A percentile compares a stretch with the other conserved stretches of the same genome.
These are phyloP conservation scores for Clonostachys rhizophaga DNA, from an alignment of 2,329 filamentous ascomycete genomes.

Conservation along the genomic window DNA sequence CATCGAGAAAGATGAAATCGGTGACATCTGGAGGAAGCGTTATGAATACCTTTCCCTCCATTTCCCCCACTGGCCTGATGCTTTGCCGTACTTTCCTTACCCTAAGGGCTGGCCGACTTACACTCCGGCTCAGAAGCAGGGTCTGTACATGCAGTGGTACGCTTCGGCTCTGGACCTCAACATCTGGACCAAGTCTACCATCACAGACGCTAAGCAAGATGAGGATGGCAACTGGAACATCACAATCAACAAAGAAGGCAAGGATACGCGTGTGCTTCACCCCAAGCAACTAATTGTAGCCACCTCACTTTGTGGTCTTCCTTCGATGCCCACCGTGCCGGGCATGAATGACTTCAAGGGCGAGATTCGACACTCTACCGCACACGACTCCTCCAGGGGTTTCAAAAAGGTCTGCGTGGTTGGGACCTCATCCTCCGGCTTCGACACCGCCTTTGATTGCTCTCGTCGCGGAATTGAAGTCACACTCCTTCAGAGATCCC, in stretches of 20 bases:
- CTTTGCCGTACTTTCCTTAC: constrained; percentile 61
- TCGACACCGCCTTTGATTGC: constrained; percentile 66
- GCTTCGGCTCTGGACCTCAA: constrained; percentile 62
- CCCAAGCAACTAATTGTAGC: constrained; percentile 63
- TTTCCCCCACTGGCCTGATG: constrained; percentile 59
- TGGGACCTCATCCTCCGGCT: constrained; percentile 63
- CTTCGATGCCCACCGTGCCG: constrained; percentile 52
- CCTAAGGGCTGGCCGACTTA: constrained; percentile 66
- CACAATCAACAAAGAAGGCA: constrained; percentile 21
- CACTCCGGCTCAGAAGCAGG: constrained; percentile 68
- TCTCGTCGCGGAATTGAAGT: constrained; percentile 62
- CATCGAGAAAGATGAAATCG: constrained; percentile 53
- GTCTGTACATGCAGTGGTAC: constrained; percentile 64
- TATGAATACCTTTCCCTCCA: constrained; percentile 65
- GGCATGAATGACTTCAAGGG: constrained; percentile 56
- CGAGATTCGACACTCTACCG: constrained; percentile 56
- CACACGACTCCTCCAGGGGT: constrained; percentile 47
- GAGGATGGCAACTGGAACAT: constrained; percentile 46
- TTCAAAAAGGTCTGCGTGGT: constrained; percentile 60
- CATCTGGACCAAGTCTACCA: constrained; percentile 45
- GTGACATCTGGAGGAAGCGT: constrained; percentile 61
- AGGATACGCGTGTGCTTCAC: constrained; percentile 36
- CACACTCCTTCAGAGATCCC: constrained; percentile 61
- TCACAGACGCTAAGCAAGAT: constrained; percentile 14
- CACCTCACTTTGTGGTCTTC: constrained; percentile 65